Conservation (phyloP, 768 basidiomycete genomes). For the Tephrocybe sp. region DNA sequence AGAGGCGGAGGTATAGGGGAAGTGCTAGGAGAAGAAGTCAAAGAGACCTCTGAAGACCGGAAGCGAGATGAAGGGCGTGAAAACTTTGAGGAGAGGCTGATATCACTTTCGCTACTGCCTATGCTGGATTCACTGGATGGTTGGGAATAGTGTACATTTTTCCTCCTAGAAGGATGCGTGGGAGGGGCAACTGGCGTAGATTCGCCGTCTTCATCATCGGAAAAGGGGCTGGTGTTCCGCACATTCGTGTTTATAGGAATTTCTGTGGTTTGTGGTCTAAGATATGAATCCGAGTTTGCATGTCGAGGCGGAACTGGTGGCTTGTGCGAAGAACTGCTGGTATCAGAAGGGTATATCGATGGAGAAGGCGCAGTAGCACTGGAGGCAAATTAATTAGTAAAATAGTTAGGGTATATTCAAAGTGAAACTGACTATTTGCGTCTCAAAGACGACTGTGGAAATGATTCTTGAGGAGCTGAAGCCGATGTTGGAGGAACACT, state of each 20-base stretch:
- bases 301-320: slow-evolving; percentile 27
- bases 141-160: slow-evolving; percentile 15
- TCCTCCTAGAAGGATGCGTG: slow-evolving; percentile 18
- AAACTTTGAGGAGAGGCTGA: slow-evolving; percentile 18
- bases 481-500: slow-evolving; percentile 10
- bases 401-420: background rate
- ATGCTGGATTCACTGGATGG: slow-evolving; percentile 37
- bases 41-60: slow-evolving; percentile 20
- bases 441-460: slow-evolving; percentile 38
- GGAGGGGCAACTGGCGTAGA: slow-evolving; percentile 15
- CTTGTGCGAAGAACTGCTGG: slow-evolving; percentile 22
- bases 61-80: slow-evolving; percentile 37
- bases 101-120: slow-evolving; percentile 38
- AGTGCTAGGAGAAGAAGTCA: slow-evolving; percentile 19
- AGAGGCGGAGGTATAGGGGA: slow-evolving; percentile 41
- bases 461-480: slow-evolving; percentile 15
- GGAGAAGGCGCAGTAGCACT: slow-evolving; percentile 11
- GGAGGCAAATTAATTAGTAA: slow-evolving; percentile 1
- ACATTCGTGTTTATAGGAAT: slow-evolving; percentile 13
- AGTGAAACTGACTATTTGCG: slow-evolving; percentile 48
- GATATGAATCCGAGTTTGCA: slow-evolving; percentile 15
- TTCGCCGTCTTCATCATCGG: slow-evolving; percentile 19
- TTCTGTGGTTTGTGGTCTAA: slow-evolving; percentile 20
- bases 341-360: slow-evolving; percentile 17
- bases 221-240: slow-evolving; percentile 24